Percentiles rank a stretch among this genome's conserved stretches.
Evolutionary conservation across 2,329 filamentous ascomycete species (phyloP).

Genomic region (Verticillium dahliae): DNA sequence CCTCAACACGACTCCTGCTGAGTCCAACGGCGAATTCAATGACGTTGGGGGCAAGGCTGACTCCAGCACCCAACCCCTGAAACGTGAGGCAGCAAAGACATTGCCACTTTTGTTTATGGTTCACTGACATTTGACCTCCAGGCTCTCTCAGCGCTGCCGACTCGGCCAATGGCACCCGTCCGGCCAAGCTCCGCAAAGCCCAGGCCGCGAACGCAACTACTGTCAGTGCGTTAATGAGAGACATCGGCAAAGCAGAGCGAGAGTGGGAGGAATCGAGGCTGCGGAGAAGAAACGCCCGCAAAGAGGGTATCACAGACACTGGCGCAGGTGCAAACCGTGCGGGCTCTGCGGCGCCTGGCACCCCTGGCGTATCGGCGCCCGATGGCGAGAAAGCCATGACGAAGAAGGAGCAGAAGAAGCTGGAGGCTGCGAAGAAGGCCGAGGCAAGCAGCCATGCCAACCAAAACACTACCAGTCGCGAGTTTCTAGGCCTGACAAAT

Average conservation of each 20-base stretch:
- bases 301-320: constrained; percentile 48
- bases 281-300: constrained; percentile 58
- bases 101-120: background rate
- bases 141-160: constrained; percentile 25
- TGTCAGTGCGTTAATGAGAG: constrained; percentile 47
- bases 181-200: constrained; percentile 40
- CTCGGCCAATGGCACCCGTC: constrained; percentile 31
- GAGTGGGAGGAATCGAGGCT: constrained; percentile 67
- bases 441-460: constrained; percentile 74
- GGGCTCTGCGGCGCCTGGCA: constrained; percentile 52
- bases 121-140: constrained; percentile 6
- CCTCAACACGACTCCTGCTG: constrained; percentile 25
- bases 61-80: constrained; percentile 47
- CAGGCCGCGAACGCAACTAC: constrained; percentile 35
- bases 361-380: constrained; percentile 55
- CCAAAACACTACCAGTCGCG: constrained; percentile 75
- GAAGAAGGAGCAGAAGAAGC: constrained; percentile 81
- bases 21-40: constrained; percentile 16
- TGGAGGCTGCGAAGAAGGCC: constrained; percentile 66
- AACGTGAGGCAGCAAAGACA: constrained; percentile 45
- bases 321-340: constrained; percentile 41
- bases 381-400: constrained; percentile 64
- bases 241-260: constrained; percentile 59
- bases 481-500: constrained; percentile 61
- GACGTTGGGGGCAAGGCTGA: constrained; percentile 40